phyloP scores from a whole-genome alignment of 768 basidiomycete species.

The Leccinum subgranulosum region DNA sequence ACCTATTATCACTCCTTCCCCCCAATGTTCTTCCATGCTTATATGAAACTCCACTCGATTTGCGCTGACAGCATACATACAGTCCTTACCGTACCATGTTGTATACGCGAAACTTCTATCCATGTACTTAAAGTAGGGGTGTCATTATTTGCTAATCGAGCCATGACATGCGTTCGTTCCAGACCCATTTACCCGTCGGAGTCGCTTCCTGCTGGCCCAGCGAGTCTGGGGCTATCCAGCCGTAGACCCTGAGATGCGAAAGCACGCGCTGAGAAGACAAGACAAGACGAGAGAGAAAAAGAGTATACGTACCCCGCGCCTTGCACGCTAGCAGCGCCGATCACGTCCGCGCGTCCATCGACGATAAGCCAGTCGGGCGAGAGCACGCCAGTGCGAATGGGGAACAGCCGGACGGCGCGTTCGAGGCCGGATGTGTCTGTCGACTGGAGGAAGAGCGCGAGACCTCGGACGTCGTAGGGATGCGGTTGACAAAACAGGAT shows the following conservation, averaged over 20 bases:
- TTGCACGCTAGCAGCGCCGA: constrained; percentile 69
- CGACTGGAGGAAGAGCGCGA: constrained; percentile 58
- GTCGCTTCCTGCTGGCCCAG: constrained; percentile 21
- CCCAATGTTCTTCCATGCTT: constrained; percentile 9
- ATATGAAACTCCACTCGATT: constrained; percentile 13
- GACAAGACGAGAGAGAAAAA: too few relatives aligned
- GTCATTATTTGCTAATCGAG: constrained; percentile 35
- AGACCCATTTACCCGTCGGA: constrained; percentile 36
- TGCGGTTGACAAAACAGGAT: constrained; percentile 57
- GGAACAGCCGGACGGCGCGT: constrained; percentile 68
- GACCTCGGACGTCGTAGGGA: constrained; percentile 24
- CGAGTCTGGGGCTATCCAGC: constrained; percentile 8
- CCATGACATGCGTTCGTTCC: constrained; percentile 51
- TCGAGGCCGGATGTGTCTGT: constrained; percentile 61
- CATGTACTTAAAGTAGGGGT: constrained; percentile 19
- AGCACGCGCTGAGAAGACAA: background rate
- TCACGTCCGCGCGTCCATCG: constrained; percentile 45
- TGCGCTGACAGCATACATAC: constrained; percentile 8
- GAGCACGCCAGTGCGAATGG: constrained; percentile 76
- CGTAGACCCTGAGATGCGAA: constrained; percentile 15
- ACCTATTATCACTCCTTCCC: background rate
- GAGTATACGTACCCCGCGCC: constrained; percentile 65
- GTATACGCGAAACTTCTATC: constrained; percentile 23
- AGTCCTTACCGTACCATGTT: constrained; percentile 27
- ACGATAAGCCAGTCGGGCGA: constrained; percentile 78